Evolutionary conservation across 305 asterid genomes (phyloP).

Genomic region (Plantago coronopus): DNA sequence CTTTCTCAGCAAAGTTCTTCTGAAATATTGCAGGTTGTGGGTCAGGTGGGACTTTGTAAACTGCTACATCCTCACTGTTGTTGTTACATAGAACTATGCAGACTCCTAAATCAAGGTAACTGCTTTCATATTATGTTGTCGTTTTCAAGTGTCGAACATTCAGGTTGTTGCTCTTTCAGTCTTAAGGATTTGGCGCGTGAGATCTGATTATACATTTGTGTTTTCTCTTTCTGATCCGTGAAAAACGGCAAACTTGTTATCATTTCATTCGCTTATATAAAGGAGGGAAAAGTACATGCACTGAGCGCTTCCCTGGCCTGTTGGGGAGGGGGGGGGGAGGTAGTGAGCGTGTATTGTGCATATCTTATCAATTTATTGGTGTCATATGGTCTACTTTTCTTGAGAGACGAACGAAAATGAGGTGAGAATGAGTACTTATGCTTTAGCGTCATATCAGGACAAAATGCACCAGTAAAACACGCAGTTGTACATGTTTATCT

Average conservation of each 20-base stretch:
- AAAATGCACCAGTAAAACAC: no score
- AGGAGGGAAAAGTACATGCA: no score
- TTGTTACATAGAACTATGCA: conserved; percentile 48
- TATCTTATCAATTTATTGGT: no score
- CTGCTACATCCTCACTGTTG: conserved; percentile 28
- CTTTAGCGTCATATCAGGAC: background rate
- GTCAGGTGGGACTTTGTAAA: conserved; percentile 48
- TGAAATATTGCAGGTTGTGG: conserved; percentile 45
- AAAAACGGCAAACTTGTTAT: background rate
- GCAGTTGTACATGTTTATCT: no score
- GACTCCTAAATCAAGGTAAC: conserved; percentile 73
- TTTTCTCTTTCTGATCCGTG: background rate
- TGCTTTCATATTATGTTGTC: conserved; percentile 1
- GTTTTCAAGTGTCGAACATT: conserved; percentile 3
- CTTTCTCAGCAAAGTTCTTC: conserved; percentile 34
- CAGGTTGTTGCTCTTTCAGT: background rate
- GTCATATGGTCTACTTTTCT: background rate
- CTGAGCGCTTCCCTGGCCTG: no score
- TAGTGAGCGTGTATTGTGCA: no score
- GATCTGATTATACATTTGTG: background rate
- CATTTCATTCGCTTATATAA: background rate
- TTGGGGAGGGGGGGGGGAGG: no score
- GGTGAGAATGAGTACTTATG: background rate
- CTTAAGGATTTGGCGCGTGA: background rate
- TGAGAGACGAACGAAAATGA: background rate